Conservation (phyloP, 345 rosid species). For the Theobroma cacao region DNA sequence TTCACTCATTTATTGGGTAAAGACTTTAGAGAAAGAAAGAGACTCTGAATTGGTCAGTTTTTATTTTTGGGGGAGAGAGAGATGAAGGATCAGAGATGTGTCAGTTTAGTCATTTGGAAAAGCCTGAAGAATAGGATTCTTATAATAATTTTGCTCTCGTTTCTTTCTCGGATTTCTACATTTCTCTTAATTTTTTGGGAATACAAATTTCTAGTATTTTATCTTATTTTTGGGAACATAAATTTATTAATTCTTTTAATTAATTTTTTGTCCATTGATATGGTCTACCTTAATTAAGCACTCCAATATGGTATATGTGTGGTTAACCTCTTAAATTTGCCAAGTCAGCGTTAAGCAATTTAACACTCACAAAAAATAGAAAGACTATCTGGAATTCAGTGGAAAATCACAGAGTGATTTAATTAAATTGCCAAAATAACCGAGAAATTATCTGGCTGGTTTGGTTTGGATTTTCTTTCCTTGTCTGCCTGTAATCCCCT, state of each 20-base stretch:
- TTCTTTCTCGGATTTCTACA: background rate
- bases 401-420: background rate
- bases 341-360: background rate
- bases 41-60: conserved; percentile 48
- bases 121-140: conserved; percentile 55
- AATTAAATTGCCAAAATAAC: background rate
- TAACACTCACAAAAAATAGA: background rate
- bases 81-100: conserved; percentile 19
- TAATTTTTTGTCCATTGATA: background rate
- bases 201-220: background rate
- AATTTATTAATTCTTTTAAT: background rate
- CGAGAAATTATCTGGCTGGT: too few relatives aligned
- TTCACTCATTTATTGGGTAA: conserved; percentile 13
- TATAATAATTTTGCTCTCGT: background rate
- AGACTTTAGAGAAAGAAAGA: conserved; percentile 11
- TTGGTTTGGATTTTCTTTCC: too few relatives aligned
- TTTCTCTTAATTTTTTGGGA: conserved; percentile 3
- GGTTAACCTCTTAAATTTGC: background rate
- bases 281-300: background rate
- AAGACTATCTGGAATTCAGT: background rate
- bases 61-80: conserved; percentile 10
- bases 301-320: background rate
- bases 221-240: background rate
- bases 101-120: conserved; percentile 59
- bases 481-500: too few relatives aligned